A percentile compares a stretch with the other conserved stretches of the same genome.
Conservation (phyloP, 192 early-diverging fungal genomes). For the Tieghemiomyces parasiticus region DNA sequence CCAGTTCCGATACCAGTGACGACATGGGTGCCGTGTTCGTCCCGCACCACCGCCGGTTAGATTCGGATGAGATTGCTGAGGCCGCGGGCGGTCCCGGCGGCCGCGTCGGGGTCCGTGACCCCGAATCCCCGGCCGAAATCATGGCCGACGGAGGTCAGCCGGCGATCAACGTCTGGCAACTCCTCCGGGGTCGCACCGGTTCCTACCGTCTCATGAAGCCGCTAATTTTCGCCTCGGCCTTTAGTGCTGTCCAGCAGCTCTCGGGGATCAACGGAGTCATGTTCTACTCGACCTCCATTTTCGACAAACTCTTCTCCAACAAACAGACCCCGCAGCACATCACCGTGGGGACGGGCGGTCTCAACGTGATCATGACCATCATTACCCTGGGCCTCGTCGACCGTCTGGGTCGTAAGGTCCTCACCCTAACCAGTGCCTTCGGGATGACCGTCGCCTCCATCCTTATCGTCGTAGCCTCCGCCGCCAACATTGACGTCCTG, state of each 20-base stretch:
- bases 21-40: conserved; percentile 1
- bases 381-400: conserved; percentile 46
- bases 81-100: not conserved
- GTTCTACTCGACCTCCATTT: conserved; percentile 50
- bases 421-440: conserved; percentile 41
- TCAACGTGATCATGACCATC: conserved; percentile 45
- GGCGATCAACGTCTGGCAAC: conserved; percentile 15
- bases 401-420: conserved; percentile 41
- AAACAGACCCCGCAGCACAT: conserved; percentile 32
- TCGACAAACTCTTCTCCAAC: conserved; percentile 34
- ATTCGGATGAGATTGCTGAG: conserved; percentile 5
- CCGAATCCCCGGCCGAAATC: too few relatives aligned
- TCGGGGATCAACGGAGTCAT: conserved; percentile 53
- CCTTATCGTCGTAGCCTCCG: conserved; percentile 44
- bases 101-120: conserved; percentile 15
- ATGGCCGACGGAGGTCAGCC: too few relatives aligned
- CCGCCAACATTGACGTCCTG: conserved; percentile 31
- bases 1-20: conserved; percentile 6
- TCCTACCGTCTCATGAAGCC: conserved; percentile 24
- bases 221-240: conserved; percentile 29
- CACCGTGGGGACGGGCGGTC: conserved; percentile 35
- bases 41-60: too few relatives aligned
- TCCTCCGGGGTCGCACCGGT: conserved; percentile 19
- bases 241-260: conserved; percentile 53
- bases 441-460: conserved; percentile 48